Percentiles rank a stretch among this genome's conserved stretches.
phyloP scores from a whole-genome alignment of 1,139 yeast genomes.

The Debaryomyces robertsiae region DNA sequence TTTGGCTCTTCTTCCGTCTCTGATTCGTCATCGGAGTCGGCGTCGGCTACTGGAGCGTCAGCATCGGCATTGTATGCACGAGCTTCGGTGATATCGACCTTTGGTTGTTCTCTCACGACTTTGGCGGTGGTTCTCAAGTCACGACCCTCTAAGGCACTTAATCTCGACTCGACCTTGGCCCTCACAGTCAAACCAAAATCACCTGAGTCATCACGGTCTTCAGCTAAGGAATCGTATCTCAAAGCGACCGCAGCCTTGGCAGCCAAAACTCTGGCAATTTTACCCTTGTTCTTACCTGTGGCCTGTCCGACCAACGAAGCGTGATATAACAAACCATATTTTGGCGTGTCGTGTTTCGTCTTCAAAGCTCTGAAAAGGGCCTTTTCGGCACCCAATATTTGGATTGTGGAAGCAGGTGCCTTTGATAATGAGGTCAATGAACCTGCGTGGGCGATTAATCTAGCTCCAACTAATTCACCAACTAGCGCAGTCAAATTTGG shows the following conservation, averaged over 20 bases:
- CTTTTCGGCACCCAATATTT: slow-evolving; percentile 98
- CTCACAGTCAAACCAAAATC: slow-evolving; percentile 91
- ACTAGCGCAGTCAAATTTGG: slow-evolving; percentile 95
- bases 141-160: slow-evolving; percentile 95
- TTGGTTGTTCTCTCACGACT: slow-evolving; percentile 73
- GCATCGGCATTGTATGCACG: slow-evolving; percentile 94
- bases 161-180: slow-evolving; percentile 90
- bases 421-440: slow-evolving; percentile 93
- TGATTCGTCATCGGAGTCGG: slow-evolving; percentile 49
- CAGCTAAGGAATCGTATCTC: slow-evolving; percentile 95
- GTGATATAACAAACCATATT: slow-evolving; percentile 96
- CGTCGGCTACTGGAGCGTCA: slow-evolving; percentile 56
- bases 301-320: slow-evolving; percentile 97
- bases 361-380: slow-evolving; percentile 97
- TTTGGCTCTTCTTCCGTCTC: slow-evolving; percentile 52
- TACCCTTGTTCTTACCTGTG: slow-evolving; percentile 95
- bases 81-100: slow-evolving; percentile 81
- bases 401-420: slow-evolving; percentile 98
- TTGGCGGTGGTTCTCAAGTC: slow-evolving; percentile 81
- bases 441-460: slow-evolving; percentile 97
- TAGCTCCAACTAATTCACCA: slow-evolving; percentile 98
- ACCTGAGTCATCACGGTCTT: slow-evolving; percentile 94
- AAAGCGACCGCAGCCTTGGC: slow-evolving; percentile 97
- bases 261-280: slow-evolving; percentile 97
- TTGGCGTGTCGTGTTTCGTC: slow-evolving; percentile 98